A percentile compares a stretch with the other conserved stretches of the same genome.
These are phyloP conservation scores for Jimgerdemannia flammicorona DNA, from an alignment of 192 early-diverging fungal genomes.

Conservation along the genomic window DNA sequence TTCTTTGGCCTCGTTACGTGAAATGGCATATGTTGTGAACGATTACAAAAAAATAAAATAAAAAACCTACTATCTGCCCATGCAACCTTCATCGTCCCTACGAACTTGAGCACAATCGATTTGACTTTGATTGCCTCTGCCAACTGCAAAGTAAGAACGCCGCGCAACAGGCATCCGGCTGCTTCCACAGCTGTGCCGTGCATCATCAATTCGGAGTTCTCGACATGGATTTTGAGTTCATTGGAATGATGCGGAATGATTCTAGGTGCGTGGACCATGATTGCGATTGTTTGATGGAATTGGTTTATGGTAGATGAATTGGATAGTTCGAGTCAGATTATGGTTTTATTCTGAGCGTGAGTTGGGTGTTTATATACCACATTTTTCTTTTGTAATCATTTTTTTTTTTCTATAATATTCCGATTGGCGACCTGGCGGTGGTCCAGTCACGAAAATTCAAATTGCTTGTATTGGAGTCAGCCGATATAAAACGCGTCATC, in stretches of 20 bases:
- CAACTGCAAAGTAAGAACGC: conserved; percentile 42
- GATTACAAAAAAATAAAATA: not conserved
- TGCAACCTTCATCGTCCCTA: conserved; percentile 46
- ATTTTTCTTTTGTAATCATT: too few species aligned
- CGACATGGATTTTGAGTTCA: conserved; percentile 33
- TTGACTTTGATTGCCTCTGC: conserved; percentile 44
- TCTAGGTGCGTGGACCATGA: not conserved
- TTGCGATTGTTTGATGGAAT: not conserved
- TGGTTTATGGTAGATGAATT: too few species aligned
- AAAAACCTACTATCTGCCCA: conserved; percentile 38
- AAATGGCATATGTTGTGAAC: not conserved
- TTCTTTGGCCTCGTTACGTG: not conserved
- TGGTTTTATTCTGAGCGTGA: too few species aligned
- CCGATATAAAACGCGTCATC: too few species aligned
- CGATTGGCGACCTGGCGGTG: too few species aligned
- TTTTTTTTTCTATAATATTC: too few species aligned
- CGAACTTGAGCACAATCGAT: conserved; percentile 43
- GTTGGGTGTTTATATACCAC: too few species aligned
- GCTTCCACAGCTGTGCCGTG: conserved; percentile 36
- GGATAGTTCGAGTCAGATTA: too few species aligned
- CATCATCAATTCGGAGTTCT: conserved; percentile 31
- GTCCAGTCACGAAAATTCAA: too few species aligned
- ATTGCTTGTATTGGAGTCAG: too few species aligned
- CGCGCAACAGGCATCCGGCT: conserved; percentile 46
- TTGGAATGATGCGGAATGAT: conserved; percentile 13